Evolutionary conservation across 495 filamentous ascomycete genomes (phyloP), one percentile per base, ranked within the genome.

Genomic region (Emericellopsis terricola): DNA sequence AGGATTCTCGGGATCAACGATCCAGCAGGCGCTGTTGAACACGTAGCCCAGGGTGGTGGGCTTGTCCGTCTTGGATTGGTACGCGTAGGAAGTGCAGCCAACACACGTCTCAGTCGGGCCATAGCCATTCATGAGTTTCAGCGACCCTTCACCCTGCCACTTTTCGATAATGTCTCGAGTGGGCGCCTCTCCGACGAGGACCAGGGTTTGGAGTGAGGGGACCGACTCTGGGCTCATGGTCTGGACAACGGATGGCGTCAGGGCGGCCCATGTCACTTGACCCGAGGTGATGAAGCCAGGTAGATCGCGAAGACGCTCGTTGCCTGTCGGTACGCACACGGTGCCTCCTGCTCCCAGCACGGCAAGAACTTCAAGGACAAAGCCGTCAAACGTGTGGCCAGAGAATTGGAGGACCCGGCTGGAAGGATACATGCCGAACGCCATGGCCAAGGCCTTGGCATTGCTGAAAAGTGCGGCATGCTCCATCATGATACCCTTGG

Each of bases 311-410:
- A 60, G 32, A 14, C 48, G 49, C 36, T 65, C 61, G 0, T 37
- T 33, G 2, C 56, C 45, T 4, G 59, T 61, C 1, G 64, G 62
- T n/a, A 70, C 44, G 36, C 65, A 69, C 14, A 69, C 51, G 35
- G 57, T 63, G n/a, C 55, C 64, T 3, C 66, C 66, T n/a, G 49
- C 40, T 8, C 69, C 69, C 1, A 86, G 50, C 0, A 72, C 71
- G 5, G 71, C 68, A 34, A 78, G 67, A 2, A 78, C 69, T 34
- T 83, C 78, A 3, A 68, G 44, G n/a, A 81, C 57, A 29, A 70
- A 70, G 19, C 71, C 64, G 38, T 85, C 79, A 24, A 78, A 78
- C 1, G 71, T 71, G 44, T 71, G 78, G 28, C 70, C 71, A 3
- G 76, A 72, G 34, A 78, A 70, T 38, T 83, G 77, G 41, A 83